A percentile compares a stretch with the other conserved stretches of the same genome.
Conservation (phyloP, 1,284 basidiomycete genomes). For the Jaminaea rosea region DNA sequence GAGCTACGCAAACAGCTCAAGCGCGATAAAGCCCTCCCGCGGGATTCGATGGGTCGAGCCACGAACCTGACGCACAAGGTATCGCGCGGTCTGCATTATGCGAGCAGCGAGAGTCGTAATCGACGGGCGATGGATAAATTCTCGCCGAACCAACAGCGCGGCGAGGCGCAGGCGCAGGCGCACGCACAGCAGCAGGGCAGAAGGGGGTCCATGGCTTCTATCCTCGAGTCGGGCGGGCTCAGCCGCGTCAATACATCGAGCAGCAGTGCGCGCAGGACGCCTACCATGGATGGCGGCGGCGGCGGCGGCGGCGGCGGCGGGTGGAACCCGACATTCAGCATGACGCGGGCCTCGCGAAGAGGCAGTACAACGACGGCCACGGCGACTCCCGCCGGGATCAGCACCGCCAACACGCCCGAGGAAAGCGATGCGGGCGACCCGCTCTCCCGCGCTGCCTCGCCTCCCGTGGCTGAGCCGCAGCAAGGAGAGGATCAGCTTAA, state of each 20-base stretch:
- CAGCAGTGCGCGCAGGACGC: no score
- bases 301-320: not conserved
- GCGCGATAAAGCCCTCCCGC: constrained; percentile 6
- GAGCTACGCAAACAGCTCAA: constrained; percentile 24
- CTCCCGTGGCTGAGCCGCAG: no score
- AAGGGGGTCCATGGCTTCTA: no score
- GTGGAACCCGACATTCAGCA: constrained; percentile 12
- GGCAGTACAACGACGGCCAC: no score
- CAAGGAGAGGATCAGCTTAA: no score
- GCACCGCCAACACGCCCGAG: no score
- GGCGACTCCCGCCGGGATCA: no score
- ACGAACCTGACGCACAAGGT: constrained; percentile 19
- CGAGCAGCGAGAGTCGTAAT: constrained; percentile 25
- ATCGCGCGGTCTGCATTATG: constrained; percentile 29
- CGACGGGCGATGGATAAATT: constrained; percentile 37
- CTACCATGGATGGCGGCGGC: not conserved
- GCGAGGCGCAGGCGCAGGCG: constrained; percentile 6
- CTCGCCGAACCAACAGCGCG: constrained; percentile 24
- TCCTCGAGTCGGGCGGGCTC: no score
- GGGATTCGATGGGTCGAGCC: constrained; percentile 15
- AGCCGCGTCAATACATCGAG: no score
- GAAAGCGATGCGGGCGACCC: no score
- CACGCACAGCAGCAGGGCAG: no score
- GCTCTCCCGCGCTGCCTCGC: no score
- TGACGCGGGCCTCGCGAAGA: not conserved